Percentiles rank a stretch among this genome's conserved stretches.
Conservation (phyloP, 805 yeast genomes). For the Sugiyamaella floridensis region DNA sequence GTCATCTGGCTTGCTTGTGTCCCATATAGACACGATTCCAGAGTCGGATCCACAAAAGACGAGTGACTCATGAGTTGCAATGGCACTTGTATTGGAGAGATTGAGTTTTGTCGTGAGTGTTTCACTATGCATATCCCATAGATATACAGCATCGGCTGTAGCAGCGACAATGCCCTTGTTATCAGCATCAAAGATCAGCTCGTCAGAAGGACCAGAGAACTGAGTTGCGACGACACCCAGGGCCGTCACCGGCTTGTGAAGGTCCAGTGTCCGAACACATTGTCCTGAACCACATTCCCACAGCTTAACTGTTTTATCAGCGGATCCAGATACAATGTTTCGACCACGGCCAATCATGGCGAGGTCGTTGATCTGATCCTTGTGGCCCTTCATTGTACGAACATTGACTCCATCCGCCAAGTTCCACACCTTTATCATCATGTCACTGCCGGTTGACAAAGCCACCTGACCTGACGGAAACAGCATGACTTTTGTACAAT, state of each 20-base stretch:
- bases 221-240: background rate
- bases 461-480: slow-evolving; percentile 64
- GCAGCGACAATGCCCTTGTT: slow-evolving; percentile 35
- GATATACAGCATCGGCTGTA: slow-evolving; percentile 27
- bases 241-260: slow-evolving; percentile 28
- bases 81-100: background rate
- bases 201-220: background rate
- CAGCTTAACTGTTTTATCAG: slow-evolving; percentile 47
- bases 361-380: slow-evolving; percentile 41
- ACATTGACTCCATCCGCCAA: slow-evolving; percentile 41
- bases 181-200: slow-evolving; percentile 37
- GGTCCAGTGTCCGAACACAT: slow-evolving; percentile 36
- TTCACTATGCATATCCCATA: slow-evolving; percentile 11
- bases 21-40: slow-evolving; percentile 7
- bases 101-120: background rate
- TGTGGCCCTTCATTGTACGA: slow-evolving; percentile 48
- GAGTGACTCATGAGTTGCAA: background rate
- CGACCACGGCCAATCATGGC: slow-evolving; percentile 58
- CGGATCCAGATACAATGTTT: slow-evolving; percentile 50
- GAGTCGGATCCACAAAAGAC: slow-evolving; percentile 4
- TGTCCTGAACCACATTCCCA: slow-evolving; percentile 67
- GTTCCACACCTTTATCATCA: slow-evolving; percentile 57
- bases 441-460: slow-evolving; percentile 53
- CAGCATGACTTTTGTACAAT: slow-evolving; percentile 39
- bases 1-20: slow-evolving; percentile 2